Evolutionary conservation across 2,329 filamentous ascomycete genomes (phyloP).

Genomic region (Albophoma yamanashiensis): DNA sequence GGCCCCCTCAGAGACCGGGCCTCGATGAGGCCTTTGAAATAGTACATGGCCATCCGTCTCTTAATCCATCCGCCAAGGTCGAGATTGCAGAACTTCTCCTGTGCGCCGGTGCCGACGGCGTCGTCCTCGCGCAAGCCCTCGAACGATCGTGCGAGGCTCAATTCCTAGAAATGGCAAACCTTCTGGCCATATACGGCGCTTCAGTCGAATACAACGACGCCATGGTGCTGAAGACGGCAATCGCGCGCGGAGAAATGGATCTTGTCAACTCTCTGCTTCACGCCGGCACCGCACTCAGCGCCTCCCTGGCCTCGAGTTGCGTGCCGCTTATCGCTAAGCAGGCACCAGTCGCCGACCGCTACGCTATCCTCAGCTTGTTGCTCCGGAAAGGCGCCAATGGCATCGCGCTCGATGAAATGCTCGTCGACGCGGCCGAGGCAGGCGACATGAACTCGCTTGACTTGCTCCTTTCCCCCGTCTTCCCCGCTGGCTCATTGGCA

Average conservation of each 20-base stretch:
- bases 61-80: conserved; percentile 38
- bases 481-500: conserved; percentile 18
- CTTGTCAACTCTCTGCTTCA: conserved; percentile 36
- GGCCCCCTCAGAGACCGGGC: conserved; percentile 35
- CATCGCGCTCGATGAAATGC: conserved; percentile 31
- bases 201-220: conserved; percentile 44
- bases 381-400: conserved; percentile 41
- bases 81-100: conserved; percentile 44
- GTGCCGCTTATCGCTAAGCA: conserved; percentile 37
- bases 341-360: conserved; percentile 31
- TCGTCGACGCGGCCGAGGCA: conserved; percentile 37
- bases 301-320: conserved; percentile 37
- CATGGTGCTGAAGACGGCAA: conserved; percentile 35
- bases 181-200: conserved; percentile 43
- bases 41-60: conserved; percentile 32
- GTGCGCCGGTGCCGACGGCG: conserved; percentile 45
- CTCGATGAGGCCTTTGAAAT: conserved; percentile 40
- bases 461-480: conserved; percentile 38
- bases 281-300: conserved; percentile 30
- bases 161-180: conserved; percentile 41
- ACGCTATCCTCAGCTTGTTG: conserved; percentile 31
- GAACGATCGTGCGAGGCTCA: conserved; percentile 36
- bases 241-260: conserved; percentile 31
- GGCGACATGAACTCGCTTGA: conserved; percentile 36
- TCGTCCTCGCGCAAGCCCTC: conserved; percentile 35